Base-by-base conservation (phyloP, 164 flowering plant species). In the Piper longum region DNA sequence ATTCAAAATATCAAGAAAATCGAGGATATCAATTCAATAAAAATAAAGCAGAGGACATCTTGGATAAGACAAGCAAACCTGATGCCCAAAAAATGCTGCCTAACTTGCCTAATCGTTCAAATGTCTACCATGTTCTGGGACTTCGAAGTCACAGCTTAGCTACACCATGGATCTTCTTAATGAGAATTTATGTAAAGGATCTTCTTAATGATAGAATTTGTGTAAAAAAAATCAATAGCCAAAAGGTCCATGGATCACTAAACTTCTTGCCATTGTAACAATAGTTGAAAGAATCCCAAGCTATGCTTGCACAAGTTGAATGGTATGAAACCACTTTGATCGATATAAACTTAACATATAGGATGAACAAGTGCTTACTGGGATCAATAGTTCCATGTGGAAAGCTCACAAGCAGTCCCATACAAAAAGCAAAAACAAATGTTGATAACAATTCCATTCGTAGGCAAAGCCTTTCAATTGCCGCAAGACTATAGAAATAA, bases 401-500 rank as follows among this genome's bases (percentile, higher is more conserved):
- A 66, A 93, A 79, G 82, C 93, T 88, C 79, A 93, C 96, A 60
- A 93, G 95, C 54, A 93, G 74, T 68, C 85, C 66, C 99, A 93
- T 87, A 81, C 95, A 93, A 76, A 90, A 93, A 26, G 99, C 96
- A 75, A 93, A 93, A 26, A 90, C 96, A 60, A 88, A 84, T 54
- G 96, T 88, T n/a, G 99, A 93, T 59, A 93, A 89, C 64, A 90
- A 75, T 71, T 93, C 97, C 99, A 93, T 88, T 58, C 99, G 90
- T 48, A 93, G 69, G 78, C 97, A 93, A 36, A 93, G 97, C 99
- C 99, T 91, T 70, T 93, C 99, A 66, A 93, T 93, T 64, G 99
- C 97, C 16, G 99, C 81, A 62, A 93, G 72, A 69, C 97, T 91
- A 80, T 89, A 87, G 78, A 93, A 91, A 79, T 87, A 93, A 57